These are phyloP conservation scores for Hypsizygus marmoreus DNA, from an alignment of 768 basidiomycete genomes.

Conservation along the genomic window DNA sequence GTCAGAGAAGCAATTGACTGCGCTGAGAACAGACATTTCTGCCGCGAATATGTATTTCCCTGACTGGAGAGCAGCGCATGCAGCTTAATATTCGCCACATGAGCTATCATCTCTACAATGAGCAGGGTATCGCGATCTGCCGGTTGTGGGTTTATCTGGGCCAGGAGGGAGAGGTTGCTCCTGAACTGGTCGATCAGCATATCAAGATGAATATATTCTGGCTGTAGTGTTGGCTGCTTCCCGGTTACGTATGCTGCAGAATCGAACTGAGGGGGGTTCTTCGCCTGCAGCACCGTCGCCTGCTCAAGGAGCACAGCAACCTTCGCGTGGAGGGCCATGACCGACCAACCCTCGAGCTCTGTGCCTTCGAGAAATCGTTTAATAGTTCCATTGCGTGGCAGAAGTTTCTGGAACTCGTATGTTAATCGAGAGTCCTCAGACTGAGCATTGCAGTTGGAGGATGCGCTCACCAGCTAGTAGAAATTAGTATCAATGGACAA, in stretches of 20 bases:
- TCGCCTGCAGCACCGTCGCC: conserved; percentile 15
- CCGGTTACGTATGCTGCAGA: conserved; percentile 1
- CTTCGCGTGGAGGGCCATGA: conserved; percentile 28
- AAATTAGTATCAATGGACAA: background rate
- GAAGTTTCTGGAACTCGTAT: conserved; percentile 12
- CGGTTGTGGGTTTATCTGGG: conserved; percentile 18
- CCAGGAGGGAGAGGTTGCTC: conserved; percentile 20
- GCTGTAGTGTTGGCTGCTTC: conserved; percentile 6
- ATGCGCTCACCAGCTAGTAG: conserved; percentile 13
- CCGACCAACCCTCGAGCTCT: conserved; percentile 25
- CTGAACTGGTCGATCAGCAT: conserved; percentile 23
- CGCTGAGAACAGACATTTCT: conserved; percentile 16
- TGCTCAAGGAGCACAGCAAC: conserved; percentile 38
- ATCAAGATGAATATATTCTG: conserved; percentile 12
- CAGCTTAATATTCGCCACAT: conserved; percentile 34
- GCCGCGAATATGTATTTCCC: conserved; percentile 16
- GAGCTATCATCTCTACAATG: conserved; percentile 33
- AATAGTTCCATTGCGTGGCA: conserved; percentile 25
- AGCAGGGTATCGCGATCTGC: conserved; percentile 23
- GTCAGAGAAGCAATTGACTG: conserved; percentile 19
- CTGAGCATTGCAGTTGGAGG: background rate
- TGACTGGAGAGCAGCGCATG: conserved; percentile 10
- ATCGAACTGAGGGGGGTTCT: conserved; percentile 7
- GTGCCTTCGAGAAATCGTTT: conserved; percentile 27
- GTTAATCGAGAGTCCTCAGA: background rate